Conservation (phyloP, 495 filamentous ascomycete species). For the Daldinia decipiens region DNA sequence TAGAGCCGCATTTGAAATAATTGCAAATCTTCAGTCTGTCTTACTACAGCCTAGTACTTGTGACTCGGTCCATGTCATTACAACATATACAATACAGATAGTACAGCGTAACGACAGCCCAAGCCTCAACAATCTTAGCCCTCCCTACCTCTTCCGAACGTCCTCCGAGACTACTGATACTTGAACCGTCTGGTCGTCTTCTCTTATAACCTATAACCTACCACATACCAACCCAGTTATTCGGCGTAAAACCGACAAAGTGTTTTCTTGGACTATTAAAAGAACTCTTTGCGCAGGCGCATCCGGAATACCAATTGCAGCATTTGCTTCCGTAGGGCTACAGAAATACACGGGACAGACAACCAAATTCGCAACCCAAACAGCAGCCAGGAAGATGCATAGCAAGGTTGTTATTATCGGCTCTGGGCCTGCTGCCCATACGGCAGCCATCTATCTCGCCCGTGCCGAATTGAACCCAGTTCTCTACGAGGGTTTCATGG, state of each 20-base stretch:
- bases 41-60: conserved; percentile 30
- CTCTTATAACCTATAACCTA: background rate
- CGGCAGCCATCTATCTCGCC: conserved; percentile 93
- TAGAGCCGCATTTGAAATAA: conserved; percentile 41
- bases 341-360: conserved; percentile 73
- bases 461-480: conserved; percentile 92
- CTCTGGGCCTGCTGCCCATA: conserved; percentile 97
- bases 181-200: conserved; percentile 21
- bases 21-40: conserved; percentile 15
- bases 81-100: conserved; percentile 14
- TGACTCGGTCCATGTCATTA: conserved; percentile 17
- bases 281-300: conserved; percentile 66
- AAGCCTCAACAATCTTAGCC: conserved; percentile 16
- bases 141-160: conserved; percentile 26
- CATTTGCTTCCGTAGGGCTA: conserved; percentile 67
- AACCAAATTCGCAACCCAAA: conserved; percentile 55
- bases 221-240: conserved; percentile 9
- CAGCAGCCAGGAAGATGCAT: conserved; percentile 73
- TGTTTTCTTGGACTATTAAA: conserved; percentile 84
- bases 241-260: conserved; percentile 64
- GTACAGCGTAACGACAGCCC: conserved; percentile 3
- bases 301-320: conserved; percentile 68
- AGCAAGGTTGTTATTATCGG: conserved; percentile 87
- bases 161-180: conserved; percentile 31
- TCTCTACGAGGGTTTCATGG: conserved; percentile 96